Base-by-base conservation (phyloP, 2,329 filamentous ascomycete genomes). In the Colletotrichum gloeosporioides region DNA sequence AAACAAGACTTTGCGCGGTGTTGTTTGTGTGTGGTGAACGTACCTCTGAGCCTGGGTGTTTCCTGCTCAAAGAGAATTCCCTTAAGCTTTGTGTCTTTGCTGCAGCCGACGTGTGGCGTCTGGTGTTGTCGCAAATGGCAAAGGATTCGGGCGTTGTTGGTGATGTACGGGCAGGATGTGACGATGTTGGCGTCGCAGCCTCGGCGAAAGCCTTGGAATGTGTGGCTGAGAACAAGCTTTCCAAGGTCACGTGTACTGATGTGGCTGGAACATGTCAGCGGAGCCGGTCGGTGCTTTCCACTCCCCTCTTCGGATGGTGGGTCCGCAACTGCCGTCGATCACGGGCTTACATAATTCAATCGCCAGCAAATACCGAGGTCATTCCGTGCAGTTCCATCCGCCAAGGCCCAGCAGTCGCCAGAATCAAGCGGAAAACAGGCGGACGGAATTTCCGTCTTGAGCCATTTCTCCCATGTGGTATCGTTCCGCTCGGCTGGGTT, bases 21-120 rank as follows among this genome's bases (percentile, higher is more conserved):
- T 78, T 72, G 71, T 79, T 77, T 82, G 77, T 78, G 78, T 72
- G 76, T 78, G 72, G 76, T 25, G 78, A 73, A 86, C 89, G 88
- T 90, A 90, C 89, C 89, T 90, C 81, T 88, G 87, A 89, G 87
- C 86, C 82, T 78, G 65, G 70, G 22, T 81, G 65, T 63, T 82
- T 81, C 76, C 77, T 81, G 84, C 84, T 84, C 84, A 85, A 84
- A 83, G 81, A 76, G 49, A 57, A 44, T 61, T 44, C 72, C 73
- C 72, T 73, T 69, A 44, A 69, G 64, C 53, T 65, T 63, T 22
- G 18, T 32, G n/a, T 49, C 16, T 64, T 65, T 65, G 65, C 59
- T 69, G 62, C 34, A 39, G 70, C 57, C 59, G 65, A 61, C 34
- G 64, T 34, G 44, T 22, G 69, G 27, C 27, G 69, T 39, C 64